phyloP scores from a whole-genome alignment of 2,329 filamentous ascomycete species.

The Beauveria varroae region DNA sequence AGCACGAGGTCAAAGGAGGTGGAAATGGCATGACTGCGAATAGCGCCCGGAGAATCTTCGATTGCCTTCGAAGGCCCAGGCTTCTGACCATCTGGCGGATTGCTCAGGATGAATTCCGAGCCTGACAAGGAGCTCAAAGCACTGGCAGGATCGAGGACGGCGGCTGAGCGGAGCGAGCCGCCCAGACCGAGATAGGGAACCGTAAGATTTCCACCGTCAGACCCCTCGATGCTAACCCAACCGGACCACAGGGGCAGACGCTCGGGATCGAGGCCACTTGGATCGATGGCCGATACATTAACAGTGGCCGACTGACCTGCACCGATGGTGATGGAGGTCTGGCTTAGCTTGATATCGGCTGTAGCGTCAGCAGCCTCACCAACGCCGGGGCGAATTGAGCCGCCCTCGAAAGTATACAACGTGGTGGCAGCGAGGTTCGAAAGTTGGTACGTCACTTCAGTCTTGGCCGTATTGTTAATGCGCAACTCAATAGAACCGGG shows the following conservation, averaged over 20 bases:
- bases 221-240: constrained; percentile 9
- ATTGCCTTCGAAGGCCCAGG: background rate
- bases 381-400: background rate
- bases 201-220: constrained; percentile 9
- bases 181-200: constrained; percentile 12
- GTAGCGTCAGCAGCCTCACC: background rate
- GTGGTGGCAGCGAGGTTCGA: background rate
- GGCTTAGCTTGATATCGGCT: constrained; percentile 7
- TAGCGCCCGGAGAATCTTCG: background rate
- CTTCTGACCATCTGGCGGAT: background rate
- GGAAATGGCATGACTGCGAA: background rate
- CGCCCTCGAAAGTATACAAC: background rate
- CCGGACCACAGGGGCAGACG: constrained; percentile 13
- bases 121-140: background rate
- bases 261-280: background rate
- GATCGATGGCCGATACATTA: background rate
- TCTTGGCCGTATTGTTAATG: background rate
- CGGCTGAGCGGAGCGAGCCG: background rate
- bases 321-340: background rate
- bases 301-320: constrained; percentile 3
- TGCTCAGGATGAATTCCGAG: background rate
- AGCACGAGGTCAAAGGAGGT: background rate
- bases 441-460: background rate
- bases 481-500: background rate
- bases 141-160: background rate